Base-by-base conservation (phyloP, 1,284 basidiomycete species). In the Amylostereum areolatum region DNA sequence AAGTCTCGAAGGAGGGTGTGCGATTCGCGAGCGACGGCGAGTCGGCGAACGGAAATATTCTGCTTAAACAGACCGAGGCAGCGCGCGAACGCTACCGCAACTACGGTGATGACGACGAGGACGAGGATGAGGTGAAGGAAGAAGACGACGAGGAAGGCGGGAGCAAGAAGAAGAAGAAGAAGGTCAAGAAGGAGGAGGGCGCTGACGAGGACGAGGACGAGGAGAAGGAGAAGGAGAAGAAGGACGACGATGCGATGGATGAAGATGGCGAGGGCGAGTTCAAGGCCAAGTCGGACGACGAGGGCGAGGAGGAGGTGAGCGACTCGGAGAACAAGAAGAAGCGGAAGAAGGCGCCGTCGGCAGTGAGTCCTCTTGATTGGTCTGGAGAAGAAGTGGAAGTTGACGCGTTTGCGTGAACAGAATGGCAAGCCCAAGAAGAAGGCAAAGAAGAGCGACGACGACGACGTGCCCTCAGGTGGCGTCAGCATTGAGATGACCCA, bases 1-100 rank as follows among this genome's bases (percentile, higher is more conserved):
- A 98, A 59, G 93, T 97, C 37, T 85, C 84, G 55, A 98, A 99
- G 66, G 96, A 99, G 65, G 97, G 96, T 41, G 89, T 98, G 18
- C 79, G 91, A n/a, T 99, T 99, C 67, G 80, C 83, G 8, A 82
- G 85, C 42, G 95, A 98, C 46, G 97, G 97, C 40, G 97, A 99
- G 68, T 85, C 94, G 5, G 96, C 96, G 9, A 94, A 91, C 51
- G 96, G 94, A 1, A 87, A 75, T 57, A 86, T 99, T 5, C 76
- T 97, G 27, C 70, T 99, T 45, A 92, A 92, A 68, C 92, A 90
- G 52, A 72, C 67, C 9, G 71, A 74, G 39, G 67, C 71, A 4
- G 71, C 69, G 48, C 59, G 65, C 59, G 62, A 65, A 66, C 68
- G 67, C 65, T 76, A 59, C 62, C 72, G 65, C 57, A 69, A 66